Base-by-base conservation (phyloP, 257 asterid genomes). In the Penstemon davidsonii region DNA sequence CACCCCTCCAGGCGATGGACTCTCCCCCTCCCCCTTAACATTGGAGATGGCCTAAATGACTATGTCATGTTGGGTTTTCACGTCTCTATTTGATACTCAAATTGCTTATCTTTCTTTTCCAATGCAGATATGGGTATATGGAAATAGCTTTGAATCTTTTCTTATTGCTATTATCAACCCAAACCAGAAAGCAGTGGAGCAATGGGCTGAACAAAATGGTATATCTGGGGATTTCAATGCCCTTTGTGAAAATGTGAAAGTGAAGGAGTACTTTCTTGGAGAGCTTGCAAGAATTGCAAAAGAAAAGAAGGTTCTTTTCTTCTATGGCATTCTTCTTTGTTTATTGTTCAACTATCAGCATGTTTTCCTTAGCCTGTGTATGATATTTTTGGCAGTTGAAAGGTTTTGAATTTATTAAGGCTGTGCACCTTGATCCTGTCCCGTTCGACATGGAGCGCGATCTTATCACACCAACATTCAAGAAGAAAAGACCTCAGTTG, bases 391-490 rank as follows among this genome's bases (percentile, higher is more conserved):
- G 44, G 79, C 97, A 93, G 97, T 72, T 93, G 80, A 90, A 88
- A 84, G 99, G 99, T 50, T 93, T 90, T 72, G 99, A 93, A 60
- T 68, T 80, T 74, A 78, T 93, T 50, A 90, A 79, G 82, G 92
- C 87, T 2, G 86, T 88, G 73, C 99, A 93, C 83, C 94, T 93
- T 70, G 99, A 93, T 67, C 96, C 99, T 8, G 82, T 81, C 55
- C 96, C 97, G 19, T 90, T 93, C 62, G 97, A 90, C 82, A 87
- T 87, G 88, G 99, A 93, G 60, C 88, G 94, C 3, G 99, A 87
- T 79, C 97, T 93, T 65, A 82, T 93, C 55, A 93, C 99, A 0
- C 99, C 99, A 7, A 88, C 97, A 51, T 93, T 88, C 81, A 93
- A 93, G 88, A 86, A 81, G 84, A 93, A 90, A 78, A 87, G 99